Conservation (phyloP, 2,329 filamentous ascomycete genomes). For the Stagonosporopsis tanaceti region DNA sequence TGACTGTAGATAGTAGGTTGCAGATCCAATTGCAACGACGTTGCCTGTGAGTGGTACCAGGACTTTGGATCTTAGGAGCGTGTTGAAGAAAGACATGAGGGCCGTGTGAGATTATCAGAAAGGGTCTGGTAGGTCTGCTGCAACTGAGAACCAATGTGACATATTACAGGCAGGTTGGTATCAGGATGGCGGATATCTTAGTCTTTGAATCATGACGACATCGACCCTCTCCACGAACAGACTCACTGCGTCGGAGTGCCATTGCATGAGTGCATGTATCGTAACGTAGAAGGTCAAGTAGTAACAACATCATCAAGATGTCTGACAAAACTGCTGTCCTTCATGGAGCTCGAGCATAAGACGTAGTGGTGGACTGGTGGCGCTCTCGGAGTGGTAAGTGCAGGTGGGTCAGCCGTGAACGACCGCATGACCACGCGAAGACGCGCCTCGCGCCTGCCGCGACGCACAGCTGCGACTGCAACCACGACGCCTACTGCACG, state of each 20-base stretch:
- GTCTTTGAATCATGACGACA: conserved; percentile 15
- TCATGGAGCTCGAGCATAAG: not conserved
- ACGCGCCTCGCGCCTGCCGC: conserved; percentile 31
- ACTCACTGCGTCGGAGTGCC: not conserved
- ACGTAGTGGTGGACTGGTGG: not conserved
- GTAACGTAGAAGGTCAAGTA: not conserved
- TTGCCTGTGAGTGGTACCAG: conserved; percentile 27
- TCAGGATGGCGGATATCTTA: not conserved
- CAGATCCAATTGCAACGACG: conserved; percentile 28
- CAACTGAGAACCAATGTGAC: not conserved
- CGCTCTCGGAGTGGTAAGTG: conserved; percentile 5
- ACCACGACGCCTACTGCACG: not conserved
- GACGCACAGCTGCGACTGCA: not conserved
- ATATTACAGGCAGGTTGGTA: not conserved
- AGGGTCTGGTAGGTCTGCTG: not conserved
- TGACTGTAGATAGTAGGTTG: conserved; percentile 38
- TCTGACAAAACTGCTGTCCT: not conserved
- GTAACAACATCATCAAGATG: not conserved
- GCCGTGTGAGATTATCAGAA: not conserved
- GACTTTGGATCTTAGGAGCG: conserved; percentile 11
- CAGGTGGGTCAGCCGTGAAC: conserved; percentile 28
- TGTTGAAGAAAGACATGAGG: conserved; percentile 18
- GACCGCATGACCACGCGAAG: conserved; percentile 46
- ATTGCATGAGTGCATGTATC: not conserved
- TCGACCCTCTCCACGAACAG: not conserved